Evolutionary conservation across 208 protist genomes (phyloP).

Genomic region (Trypanosoma platydactyli): DNA sequence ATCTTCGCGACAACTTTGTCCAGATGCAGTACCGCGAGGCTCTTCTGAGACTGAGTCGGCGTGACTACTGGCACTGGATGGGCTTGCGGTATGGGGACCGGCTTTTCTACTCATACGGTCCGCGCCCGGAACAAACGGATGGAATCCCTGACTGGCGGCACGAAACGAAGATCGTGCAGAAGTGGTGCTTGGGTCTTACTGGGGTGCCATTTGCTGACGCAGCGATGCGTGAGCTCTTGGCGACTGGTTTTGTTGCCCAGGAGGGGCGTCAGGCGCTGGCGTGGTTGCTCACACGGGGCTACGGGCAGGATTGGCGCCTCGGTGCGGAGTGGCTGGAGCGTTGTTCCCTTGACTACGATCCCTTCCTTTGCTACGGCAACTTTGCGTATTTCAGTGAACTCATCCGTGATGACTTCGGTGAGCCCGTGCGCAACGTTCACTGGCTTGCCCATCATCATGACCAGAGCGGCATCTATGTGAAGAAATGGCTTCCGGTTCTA

Average conservation of each 20-base stretch:
- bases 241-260: constrained; percentile 76
- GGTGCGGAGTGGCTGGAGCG: constrained; percentile 91
- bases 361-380: constrained; percentile 89
- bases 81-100: constrained; percentile 73
- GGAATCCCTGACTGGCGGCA: constrained; percentile 70
- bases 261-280: constrained; percentile 78
- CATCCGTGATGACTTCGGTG: constrained; percentile 82
- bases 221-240: constrained; percentile 78
- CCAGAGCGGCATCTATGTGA: constrained; percentile 89
- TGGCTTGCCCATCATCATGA: constrained; percentile 88
- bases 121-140: constrained; percentile 78
- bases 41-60: constrained; percentile 72
- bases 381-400: constrained; percentile 76
- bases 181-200: constrained; percentile 83
- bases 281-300: constrained; percentile 83
- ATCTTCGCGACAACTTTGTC: constrained; percentile 67
- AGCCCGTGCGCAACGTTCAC: constrained; percentile 72
- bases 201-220: constrained; percentile 90
- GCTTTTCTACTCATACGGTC: constrained; percentile 86
- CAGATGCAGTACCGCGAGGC: constrained; percentile 83
- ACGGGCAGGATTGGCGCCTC: constrained; percentile 88
- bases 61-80: constrained; percentile 92
- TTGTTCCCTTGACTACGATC: constrained; percentile 87
- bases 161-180: constrained; percentile 79
- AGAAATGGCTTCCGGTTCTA: constrained; percentile 88